Conservation (phyloP, 371 early-diverging fungal genomes). For the Fennellomyces sp. region DNA sequence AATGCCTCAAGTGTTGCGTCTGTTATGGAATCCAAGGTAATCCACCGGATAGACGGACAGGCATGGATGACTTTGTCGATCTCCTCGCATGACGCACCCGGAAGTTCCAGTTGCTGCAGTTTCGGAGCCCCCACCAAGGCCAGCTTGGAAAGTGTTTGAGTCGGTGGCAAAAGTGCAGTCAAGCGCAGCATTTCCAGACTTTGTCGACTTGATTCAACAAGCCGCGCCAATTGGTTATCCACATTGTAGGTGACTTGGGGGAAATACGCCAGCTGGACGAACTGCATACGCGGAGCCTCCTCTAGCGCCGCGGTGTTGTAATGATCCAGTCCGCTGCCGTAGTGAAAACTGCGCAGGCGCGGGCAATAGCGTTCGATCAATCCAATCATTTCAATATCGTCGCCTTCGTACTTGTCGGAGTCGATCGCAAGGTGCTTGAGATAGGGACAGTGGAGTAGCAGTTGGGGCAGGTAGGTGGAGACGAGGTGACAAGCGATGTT, state of each 20-base stretch:
- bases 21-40: background rate
- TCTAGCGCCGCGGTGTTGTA: background rate
- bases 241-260: background rate
- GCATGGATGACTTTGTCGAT: background rate
- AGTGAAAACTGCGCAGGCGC: background rate
- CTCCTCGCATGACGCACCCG: background rate
- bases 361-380: background rate
- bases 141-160: background rate
- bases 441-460: background rate
- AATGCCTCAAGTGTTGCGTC: background rate
- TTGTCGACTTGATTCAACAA: background rate
- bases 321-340: background rate
- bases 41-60: constrained; percentile 1
- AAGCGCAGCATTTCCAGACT: background rate
- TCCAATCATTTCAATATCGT: background rate
- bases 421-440: background rate
- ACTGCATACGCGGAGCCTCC: no score
- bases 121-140: background rate
- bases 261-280: background rate
- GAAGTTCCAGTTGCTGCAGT: background rate
- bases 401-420: background rate
- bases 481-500: background rate
- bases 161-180: background rate
- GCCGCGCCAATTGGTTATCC: background rate
- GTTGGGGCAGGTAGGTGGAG: background rate